Evolutionary conservation across 371 early-diverging fungal species (phyloP).

Genomic region (Mucor ambiguus): DNA sequence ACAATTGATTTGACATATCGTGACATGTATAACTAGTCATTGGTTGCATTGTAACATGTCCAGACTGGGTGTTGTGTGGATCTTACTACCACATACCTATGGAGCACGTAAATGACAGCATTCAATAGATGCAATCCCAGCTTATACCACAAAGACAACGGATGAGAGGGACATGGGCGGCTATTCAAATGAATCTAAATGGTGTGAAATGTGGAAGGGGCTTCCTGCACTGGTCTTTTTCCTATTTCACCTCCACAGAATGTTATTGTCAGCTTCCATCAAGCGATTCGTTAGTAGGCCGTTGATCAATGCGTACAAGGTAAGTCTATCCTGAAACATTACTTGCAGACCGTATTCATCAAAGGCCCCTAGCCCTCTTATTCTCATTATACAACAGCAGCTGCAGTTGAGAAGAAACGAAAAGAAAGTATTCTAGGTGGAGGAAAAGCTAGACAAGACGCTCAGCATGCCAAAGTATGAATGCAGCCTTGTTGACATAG

Average conservation of each 20-base stretch:
- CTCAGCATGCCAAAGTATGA: constrained; percentile 89
- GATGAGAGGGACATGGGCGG: neutral
- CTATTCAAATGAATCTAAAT: neutral
- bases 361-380: neutral
- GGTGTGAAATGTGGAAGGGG: neutral
- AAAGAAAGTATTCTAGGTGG: constrained; percentile 81
- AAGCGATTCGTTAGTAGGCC: neutral
- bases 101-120: too few species aligned
- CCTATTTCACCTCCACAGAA: neutral
- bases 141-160: too few species aligned
- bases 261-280: neutral
- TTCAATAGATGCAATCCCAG: too few species aligned
- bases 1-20: neutral
- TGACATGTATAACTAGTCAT: too few species aligned
- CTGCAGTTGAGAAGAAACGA: constrained; percentile 65
- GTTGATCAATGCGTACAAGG: neutral
- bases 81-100: too few species aligned
- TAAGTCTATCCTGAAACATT: neutral
- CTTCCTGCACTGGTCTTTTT: neutral
- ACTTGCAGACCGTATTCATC: neutral
- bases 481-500: neutral
- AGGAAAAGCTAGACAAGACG: constrained; percentile 78
- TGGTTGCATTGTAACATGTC: too few species aligned
- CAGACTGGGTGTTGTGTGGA: too few species aligned
- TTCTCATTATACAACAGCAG: constrained; percentile 12